Conservation (phyloP, 441 rosid species). For the Croton setiger region DNA sequence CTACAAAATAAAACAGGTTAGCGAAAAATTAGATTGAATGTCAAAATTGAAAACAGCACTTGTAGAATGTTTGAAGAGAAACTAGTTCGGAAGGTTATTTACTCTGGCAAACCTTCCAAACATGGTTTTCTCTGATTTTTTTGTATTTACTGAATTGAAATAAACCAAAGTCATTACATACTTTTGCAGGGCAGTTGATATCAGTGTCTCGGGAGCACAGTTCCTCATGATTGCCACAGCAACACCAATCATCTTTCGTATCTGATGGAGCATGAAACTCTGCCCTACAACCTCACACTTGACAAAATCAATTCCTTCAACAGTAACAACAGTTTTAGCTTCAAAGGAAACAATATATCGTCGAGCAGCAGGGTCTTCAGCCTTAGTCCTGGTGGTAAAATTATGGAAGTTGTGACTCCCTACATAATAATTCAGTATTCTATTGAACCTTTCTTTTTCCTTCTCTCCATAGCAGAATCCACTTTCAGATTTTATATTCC, state of each 20-base stretch:
- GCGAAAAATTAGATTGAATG: not conserved
- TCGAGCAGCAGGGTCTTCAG: conserved; percentile 79
- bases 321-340: conserved; percentile 45
- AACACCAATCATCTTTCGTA: conserved; percentile 87
- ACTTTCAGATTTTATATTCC: conserved; percentile 14
- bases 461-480: conserved; percentile 56
- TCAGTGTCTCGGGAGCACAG: conserved; percentile 68
- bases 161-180: conserved; percentile 23
- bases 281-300: conserved; percentile 97
- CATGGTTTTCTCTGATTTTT: too few species aligned
- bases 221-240: conserved; percentile 86
- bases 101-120: too few species aligned
- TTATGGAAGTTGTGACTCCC: conserved; percentile 96
- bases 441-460: conserved; percentile 75
- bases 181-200: conserved; percentile 68
- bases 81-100: too few species aligned
- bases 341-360: conserved; percentile 73
- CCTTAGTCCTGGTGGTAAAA: conserved; percentile 84
- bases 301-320: conserved; percentile 76
- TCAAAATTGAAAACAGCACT: not conserved
- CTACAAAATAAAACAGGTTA: conserved; percentile 29
- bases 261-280: conserved; percentile 99
- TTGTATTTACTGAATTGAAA: not conserved
- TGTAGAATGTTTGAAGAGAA: too few species aligned
- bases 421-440: conserved; percentile 62